These are phyloP conservation scores for Aspergillus ellipticus DNA, from an alignment of 495 filamentous ascomycete species.

Conservation along the genomic window DNA sequence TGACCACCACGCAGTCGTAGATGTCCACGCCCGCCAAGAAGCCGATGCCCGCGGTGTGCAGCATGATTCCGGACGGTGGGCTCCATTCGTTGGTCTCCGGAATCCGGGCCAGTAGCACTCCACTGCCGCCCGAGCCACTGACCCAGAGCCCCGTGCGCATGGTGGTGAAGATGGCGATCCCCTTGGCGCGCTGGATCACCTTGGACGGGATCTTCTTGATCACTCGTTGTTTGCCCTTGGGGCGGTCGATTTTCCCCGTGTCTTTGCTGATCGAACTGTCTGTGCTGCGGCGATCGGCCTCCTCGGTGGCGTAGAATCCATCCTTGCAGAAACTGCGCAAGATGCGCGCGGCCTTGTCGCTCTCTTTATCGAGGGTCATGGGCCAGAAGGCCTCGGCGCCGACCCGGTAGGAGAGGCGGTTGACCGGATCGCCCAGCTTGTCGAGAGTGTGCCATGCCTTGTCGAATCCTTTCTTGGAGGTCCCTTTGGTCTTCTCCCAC, in stretches of 20 bases:
- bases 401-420: conserved; percentile 67
- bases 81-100: conserved; percentile 80
- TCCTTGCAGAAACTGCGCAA: conserved; percentile 75
- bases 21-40: conserved; percentile 89
- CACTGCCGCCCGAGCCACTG: conserved; percentile 77
- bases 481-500: conserved; percentile 42
- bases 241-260: conserved; percentile 47
- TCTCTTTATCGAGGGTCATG: conserved; percentile 72
- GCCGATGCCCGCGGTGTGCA: conserved; percentile 82
- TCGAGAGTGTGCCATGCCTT: conserved; percentile 52
- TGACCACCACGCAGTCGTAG: conserved; percentile 88
- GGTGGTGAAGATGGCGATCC: conserved; percentile 85
- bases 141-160: conserved; percentile 92
- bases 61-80: conserved; percentile 79
- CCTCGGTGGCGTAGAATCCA: conserved; percentile 55
- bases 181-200: conserved; percentile 81
- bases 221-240: conserved; percentile 63
- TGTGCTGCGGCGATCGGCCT: conserved; percentile 16
- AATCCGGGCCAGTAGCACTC: conserved; percentile 73
- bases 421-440: conserved; percentile 64
- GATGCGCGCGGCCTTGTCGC: conserved; percentile 79
- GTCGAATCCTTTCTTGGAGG: conserved; percentile 52
- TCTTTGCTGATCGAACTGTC: conserved; percentile 22
- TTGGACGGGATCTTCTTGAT: conserved; percentile 79
- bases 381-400: conserved; percentile 82